Base-by-base conservation (phyloP, 2,329 filamentous ascomycete species). In the Xylaria sp. region DNA sequence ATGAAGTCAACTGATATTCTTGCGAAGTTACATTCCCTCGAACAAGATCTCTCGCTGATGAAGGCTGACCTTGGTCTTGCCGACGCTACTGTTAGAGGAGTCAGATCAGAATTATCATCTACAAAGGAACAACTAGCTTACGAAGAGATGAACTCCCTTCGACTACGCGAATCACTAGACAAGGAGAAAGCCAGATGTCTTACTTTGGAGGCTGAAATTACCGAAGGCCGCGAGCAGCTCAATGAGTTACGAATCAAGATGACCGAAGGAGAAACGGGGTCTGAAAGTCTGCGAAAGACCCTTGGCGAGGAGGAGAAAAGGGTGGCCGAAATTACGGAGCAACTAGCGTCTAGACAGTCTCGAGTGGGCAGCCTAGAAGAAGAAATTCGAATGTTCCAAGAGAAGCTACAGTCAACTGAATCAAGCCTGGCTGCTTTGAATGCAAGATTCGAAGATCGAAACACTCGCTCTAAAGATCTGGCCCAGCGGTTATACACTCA, bases 401-500 rank as follows among this genome's bases (percentile, higher is more conserved):
- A 91, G 69, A 92, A 90, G 77, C 79, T 90, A 54, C 82, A 89
- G 39, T 81, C 81, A 3, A 80, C 87, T 1, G 86, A 91, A 70
- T 79, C 81, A 54, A 86, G 85, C 71, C 80, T 90, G 20, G 81
- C 85, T 8, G 78, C 81, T 2, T 78, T 90, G 18, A 84, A 84
- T 18, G 82, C 82, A 28, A 88, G 90, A 60, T 88, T 93, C 56
- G 89, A 94, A 52, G 86, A 88, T 55, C 92, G 94, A 55, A 91
- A 91, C 50, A 84, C 86, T 62, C 91, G 90, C 71, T 91, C 93
- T 5, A 94, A 93, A 78, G 93, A 98, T 72, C 84, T 98, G 13
- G 97, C 94, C 1, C 92, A 94, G 76, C 89, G 91, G 65, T 85
- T 98, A 3, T 97, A 93, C 78, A 87, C 89, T 1, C 93, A 97